Evolutionary conservation across 208 protist genomes (phyloP), one percentile per base, ranked within the genome.

Genomic region (Crithidia expoeki): DNA sequence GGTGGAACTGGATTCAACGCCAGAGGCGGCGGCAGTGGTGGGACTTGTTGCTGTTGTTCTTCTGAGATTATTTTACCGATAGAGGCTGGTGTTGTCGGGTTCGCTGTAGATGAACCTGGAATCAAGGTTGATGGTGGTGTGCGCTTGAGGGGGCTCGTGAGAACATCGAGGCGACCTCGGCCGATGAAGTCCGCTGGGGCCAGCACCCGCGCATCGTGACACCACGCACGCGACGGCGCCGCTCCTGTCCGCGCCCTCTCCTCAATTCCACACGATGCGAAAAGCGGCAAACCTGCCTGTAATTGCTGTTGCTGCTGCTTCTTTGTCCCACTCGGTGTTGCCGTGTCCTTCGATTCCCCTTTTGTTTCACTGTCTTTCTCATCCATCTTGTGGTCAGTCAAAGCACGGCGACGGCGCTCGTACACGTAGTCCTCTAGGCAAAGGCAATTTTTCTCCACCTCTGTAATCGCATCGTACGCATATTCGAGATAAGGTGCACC

Each of bases 341-440:
- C 9, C 2, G 28, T 11, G 32, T 40, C 30, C 14, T 4, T 1
- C 17, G 1, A 14, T 19, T 64, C 42, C 9, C 2, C 21, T 16
- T 4, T 27, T 28, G 0, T 52, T 27, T 64, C 42, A 9, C 38
- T 16, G 16, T 47, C 56, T 17, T 11, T 12, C 6, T 2, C 60
- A 2, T 38, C 60, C 9, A 32, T n/a, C n/a, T 65, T 46, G 3
- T 12, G n/a, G 32, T 42, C 60, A 2, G 42, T 30, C 11, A 65
- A 38, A 7, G 28, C 21, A 3, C 33, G 46, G 34, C 66, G 56
- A 16, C 49, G 55, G 33, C 66, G 66, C 51, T 64, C 66, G 46
- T 46, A 57, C 14, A 57, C 66, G 46, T 50, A 72, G 46, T 72
- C 66, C 56, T 64, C 33, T 23, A 64, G n/a, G 14, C 27, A 57